These are phyloP conservation scores for Talaromyces sp. DNA, from an alignment of 2,329 filamentous ascomycete genomes.

Conservation along the genomic window DNA sequence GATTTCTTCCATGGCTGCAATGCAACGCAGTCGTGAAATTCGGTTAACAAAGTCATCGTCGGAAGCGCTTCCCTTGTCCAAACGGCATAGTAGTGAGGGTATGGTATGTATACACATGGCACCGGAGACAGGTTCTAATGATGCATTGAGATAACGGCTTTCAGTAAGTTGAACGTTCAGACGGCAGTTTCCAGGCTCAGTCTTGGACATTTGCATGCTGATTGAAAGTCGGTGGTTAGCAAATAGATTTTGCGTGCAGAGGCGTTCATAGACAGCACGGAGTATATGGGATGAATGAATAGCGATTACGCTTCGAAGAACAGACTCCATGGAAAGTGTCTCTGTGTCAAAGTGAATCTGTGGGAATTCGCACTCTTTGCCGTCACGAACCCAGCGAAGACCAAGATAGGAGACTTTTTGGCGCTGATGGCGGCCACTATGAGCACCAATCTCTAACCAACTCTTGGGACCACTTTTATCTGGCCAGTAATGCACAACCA, in stretches of 20 bases:
- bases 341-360: constrained; percentile 65
- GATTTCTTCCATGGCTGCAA: constrained; percentile 40
- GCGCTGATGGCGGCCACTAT: constrained; percentile 24
- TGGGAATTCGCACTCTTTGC: constrained; percentile 67
- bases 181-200: constrained; percentile 63
- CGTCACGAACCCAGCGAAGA: constrained; percentile 78
- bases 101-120: constrained; percentile 67
- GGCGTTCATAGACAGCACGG: constrained; percentile 59
- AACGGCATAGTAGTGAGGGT: constrained; percentile 53
- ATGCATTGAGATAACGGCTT: constrained; percentile 58
- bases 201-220: constrained; percentile 55
- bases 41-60: constrained; percentile 40
- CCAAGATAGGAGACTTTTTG: constrained; percentile 34
- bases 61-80: constrained; percentile 63
- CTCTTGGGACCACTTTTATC: constrained; percentile 69
- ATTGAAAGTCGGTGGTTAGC: constrained; percentile 58
- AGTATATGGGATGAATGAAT: constrained; percentile 72
- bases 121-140: constrained; percentile 77
- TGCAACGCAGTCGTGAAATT: constrained; percentile 38
- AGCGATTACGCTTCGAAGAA: constrained; percentile 72
- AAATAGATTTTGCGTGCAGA: constrained; percentile 61
- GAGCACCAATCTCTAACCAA: constrained; percentile 84
- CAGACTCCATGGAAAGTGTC: constrained; percentile 67
- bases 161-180: constrained; percentile 68
- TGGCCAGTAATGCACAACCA: constrained; percentile 90